Base-by-base conservation (phyloP, 1,284 basidiomycete species). In the Fomes fomentarius region DNA sequence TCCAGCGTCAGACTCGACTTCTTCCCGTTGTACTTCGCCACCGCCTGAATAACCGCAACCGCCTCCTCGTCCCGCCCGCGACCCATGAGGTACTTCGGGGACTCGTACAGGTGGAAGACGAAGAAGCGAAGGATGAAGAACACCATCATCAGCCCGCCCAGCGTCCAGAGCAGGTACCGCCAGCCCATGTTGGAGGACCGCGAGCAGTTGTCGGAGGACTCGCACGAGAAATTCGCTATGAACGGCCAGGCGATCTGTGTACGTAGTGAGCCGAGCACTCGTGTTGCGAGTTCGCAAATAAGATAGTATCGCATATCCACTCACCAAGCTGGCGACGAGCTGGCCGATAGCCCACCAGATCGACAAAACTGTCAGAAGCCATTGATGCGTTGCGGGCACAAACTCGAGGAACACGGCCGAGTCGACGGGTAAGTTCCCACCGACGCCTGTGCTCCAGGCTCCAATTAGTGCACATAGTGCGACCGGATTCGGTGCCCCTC, bases 371-470 rank as follows among this genome's bases (percentile, higher is more conserved):
- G 83, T 85, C 35, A 86, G 70, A 1, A 86, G 71, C 57, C 82
- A 87, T 60, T 84, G 85, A 61, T 84, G 82, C 3, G 77, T 78
- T 0, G 76, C 79, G 0, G 84, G 84, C 3, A 83, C 66, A 53
- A 84, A 81, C 59, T 85, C 82, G 15, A 93, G 76, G 65, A 90
- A 89, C 42, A 93, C 84, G 0, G 88, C 84, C 15, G 87, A 87
- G 67, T 93, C 90, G 6, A 93, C 88, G 1, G 90, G 85, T 40
- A 87, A 66, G 63, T 89, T 89, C n/a, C 85, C 84, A 37, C 81
- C 91, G 1, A 84, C 88, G 3, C 86, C 85, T 6, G 86, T 69
- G 2, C 81, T 81, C 74, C 82, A 82, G 2, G 82, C 69, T 0
- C 83, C 78, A 0, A 78, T 71, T 30, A 87, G 71, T 1, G 79